Evolutionary conservation across 2,329 filamentous ascomycete species (phyloP).

Genomic region (Lojkania enalia): DNA sequence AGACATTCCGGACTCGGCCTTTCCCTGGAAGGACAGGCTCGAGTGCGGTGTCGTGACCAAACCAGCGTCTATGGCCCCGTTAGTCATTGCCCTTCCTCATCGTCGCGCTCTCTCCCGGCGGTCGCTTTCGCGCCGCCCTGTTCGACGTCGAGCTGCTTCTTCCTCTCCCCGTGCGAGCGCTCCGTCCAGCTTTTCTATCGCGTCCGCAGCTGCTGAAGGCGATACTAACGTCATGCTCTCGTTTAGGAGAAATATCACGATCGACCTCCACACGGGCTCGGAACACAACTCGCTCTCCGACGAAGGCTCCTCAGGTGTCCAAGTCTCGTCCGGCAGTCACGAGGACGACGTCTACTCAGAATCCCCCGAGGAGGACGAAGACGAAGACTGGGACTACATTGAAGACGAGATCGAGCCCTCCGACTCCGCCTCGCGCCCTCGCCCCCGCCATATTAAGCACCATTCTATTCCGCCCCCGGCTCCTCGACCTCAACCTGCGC

Average conservation of each 20-base stretch:
- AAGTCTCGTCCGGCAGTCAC: constrained; percentile 23
- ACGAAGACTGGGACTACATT: constrained; percentile 41
- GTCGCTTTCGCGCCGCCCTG: constrained; percentile 36
- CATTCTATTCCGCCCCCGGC: constrained; percentile 35
- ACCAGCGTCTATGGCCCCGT: constrained; percentile 45
- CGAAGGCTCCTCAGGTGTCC: constrained; percentile 30
- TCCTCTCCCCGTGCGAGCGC: constrained; percentile 26
- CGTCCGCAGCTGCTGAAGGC: constrained; percentile 32
- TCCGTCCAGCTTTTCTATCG: constrained; percentile 35
- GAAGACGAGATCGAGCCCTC: constrained; percentile 52
- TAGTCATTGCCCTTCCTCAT: constrained; percentile 47
- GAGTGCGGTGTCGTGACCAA: constrained; percentile 34
- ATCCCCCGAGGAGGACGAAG: constrained; percentile 36
- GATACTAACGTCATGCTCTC: constrained; percentile 45
- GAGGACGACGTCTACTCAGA: constrained; percentile 37
- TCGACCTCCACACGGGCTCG: constrained; percentile 44
- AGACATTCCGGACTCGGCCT: constrained; percentile 40
- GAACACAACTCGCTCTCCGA: constrained; percentile 34
- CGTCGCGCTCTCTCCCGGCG: constrained; percentile 33
- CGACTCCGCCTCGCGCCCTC: constrained; percentile 54
- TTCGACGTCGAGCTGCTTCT: constrained; percentile 22
- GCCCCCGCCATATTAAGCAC: constrained; percentile 37
- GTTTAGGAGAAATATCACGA: constrained; percentile 44
- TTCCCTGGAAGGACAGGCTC: constrained; percentile 46
- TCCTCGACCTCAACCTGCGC: constrained; percentile 43